phyloP scores from a whole-genome alignment of 2,329 filamentous ascomycete genomes.

The Sclerotinia minor region DNA sequence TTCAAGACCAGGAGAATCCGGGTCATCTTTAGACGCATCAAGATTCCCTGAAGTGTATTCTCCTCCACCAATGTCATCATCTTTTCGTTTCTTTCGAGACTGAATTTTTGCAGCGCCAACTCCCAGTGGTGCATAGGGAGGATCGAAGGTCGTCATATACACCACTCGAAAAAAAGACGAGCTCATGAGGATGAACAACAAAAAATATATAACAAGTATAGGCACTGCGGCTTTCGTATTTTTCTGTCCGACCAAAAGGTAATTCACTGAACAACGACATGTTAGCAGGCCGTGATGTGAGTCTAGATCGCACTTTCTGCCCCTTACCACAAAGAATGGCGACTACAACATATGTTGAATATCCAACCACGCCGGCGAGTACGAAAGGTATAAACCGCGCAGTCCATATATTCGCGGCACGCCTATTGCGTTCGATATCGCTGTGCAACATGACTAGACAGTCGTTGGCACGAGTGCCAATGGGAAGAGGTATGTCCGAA shows the following conservation, averaged over 20 bases:
- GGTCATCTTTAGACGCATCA: constrained; percentile 36
- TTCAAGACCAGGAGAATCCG: constrained; percentile 69
- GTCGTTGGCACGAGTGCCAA: constrained; percentile 13
- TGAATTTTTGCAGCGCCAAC: constrained; percentile 39
- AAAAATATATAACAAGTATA: constrained; percentile 70
- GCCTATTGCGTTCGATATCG: constrained; percentile 25
- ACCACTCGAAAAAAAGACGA: constrained; percentile 71
- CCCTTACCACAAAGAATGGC: constrained; percentile 66
- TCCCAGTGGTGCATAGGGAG: constrained; percentile 72
- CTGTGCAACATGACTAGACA: constrained; percentile 12
- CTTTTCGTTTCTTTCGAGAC: constrained; percentile 35
- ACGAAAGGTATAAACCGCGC: constrained; percentile 63
- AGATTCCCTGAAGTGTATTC: constrained; percentile 34
- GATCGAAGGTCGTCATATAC: constrained; percentile 65
- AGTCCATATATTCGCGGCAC: constrained; percentile 37
- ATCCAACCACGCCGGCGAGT: constrained; percentile 63
- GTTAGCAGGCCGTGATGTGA: constrained; percentile 23
- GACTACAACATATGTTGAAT: constrained; percentile 70
- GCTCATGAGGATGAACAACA: constrained; percentile 68
- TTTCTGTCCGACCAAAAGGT: constrained; percentile 58
- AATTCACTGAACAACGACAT: constrained; percentile 57
- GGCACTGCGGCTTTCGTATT: constrained; percentile 59
- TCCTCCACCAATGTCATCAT: constrained; percentile 31
- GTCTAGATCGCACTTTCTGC: not conserved
- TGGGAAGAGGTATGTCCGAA: not conserved